These are phyloP conservation scores for Solidago caesia DNA, from an alignment of 129 eudicot genomes.

Conservation along the genomic window DNA sequence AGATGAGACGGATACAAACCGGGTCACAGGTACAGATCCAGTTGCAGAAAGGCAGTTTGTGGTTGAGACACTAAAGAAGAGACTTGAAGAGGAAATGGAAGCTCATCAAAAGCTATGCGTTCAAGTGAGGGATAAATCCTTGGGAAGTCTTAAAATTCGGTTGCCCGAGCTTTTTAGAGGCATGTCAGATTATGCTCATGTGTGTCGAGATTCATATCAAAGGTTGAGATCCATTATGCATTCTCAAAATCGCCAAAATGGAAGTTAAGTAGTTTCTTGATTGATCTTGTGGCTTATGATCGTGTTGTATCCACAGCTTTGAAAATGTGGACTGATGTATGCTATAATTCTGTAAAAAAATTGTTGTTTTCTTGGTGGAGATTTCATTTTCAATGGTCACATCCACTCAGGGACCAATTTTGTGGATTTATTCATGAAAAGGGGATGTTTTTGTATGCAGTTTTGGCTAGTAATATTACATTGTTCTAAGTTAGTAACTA, in stretches of 20 bases:
- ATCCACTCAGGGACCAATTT: too few relatives aligned
- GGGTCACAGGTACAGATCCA: constrained; percentile 45
- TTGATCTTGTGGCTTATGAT: too few relatives aligned
- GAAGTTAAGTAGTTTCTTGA: too few relatives aligned
- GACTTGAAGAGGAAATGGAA: constrained; percentile 75
- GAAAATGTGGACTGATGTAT: too few relatives aligned
- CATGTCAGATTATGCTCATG: constrained; percentile 66
- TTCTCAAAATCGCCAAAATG: constrained; percentile 34
- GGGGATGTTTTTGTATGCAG: too few relatives aligned
- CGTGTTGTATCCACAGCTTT: too few relatives aligned
- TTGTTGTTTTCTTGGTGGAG: too few relatives aligned
- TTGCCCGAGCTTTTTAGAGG: constrained; percentile 93
- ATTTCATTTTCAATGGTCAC: too few relatives aligned
- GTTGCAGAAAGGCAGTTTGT: constrained; percentile 58
- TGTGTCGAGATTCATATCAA: constrained; percentile 61
- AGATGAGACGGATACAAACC: constrained; percentile 48
- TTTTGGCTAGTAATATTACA: too few relatives aligned
- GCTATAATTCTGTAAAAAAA: too few relatives aligned
- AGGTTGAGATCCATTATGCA: constrained; percentile 52
- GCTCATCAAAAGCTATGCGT: constrained; percentile 73
- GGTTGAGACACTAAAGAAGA: constrained; percentile 78
- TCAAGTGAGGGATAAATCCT: constrained; percentile 89
- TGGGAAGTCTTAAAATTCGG: constrained; percentile 70
- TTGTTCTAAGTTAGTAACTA: neutral
- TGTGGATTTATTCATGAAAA: too few relatives aligned